These are phyloP conservation scores for Veloboletus limbatus DNA, from an alignment of 1,284 basidiomycete genomes.

Conservation along the genomic window DNA sequence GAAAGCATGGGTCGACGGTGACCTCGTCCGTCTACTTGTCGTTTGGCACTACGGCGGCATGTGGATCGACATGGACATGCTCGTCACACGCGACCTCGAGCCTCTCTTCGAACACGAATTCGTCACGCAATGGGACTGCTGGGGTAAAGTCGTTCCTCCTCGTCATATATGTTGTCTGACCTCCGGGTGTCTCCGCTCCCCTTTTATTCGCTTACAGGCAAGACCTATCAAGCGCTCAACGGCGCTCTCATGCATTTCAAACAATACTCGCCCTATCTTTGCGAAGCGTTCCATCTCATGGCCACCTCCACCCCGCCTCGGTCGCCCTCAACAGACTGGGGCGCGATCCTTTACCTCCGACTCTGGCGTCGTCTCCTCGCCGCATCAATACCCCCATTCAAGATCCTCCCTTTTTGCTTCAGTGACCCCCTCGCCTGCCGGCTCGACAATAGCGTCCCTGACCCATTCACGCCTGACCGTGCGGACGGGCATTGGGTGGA, in stretches of 20 bases:
- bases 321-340: slow-evolving; percentile 86
- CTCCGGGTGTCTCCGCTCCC: background rate
- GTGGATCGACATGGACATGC: slow-evolving; percentile 95
- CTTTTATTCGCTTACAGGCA: slow-evolving; percentile 50
- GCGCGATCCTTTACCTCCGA: slow-evolving; percentile 83
- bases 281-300: slow-evolving; percentile 93
- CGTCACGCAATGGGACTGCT: slow-evolving; percentile 96
- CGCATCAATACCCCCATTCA: slow-evolving; percentile 75
- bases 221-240: slow-evolving; percentile 83
- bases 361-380: slow-evolving; percentile 81
- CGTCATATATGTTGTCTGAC: slow-evolving; percentile 2
- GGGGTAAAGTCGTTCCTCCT: slow-evolving; percentile 51
- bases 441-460: slow-evolving; percentile 87
- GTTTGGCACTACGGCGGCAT: slow-evolving; percentile 89
- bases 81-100: slow-evolving; percentile 79
- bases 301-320: slow-evolving; percentile 68
- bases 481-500: slow-evolving; percentile 53
- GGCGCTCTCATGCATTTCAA: slow-evolving; percentile 92
- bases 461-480: slow-evolving; percentile 76
- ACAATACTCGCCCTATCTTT: slow-evolving; percentile 86
- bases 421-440: slow-evolving; percentile 85
- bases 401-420: slow-evolving; percentile 90
- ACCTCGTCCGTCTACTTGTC: slow-evolving; percentile 79
- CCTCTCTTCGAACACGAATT: slow-evolving; percentile 90
- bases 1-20: slow-evolving; percentile 92